Percentiles rank a stretch among this genome's conserved stretches.
These are phyloP conservation scores for Lichtheimia ramosa DNA, from an alignment of 371 early-diverging fungal genomes.

Conservation along the genomic window DNA sequence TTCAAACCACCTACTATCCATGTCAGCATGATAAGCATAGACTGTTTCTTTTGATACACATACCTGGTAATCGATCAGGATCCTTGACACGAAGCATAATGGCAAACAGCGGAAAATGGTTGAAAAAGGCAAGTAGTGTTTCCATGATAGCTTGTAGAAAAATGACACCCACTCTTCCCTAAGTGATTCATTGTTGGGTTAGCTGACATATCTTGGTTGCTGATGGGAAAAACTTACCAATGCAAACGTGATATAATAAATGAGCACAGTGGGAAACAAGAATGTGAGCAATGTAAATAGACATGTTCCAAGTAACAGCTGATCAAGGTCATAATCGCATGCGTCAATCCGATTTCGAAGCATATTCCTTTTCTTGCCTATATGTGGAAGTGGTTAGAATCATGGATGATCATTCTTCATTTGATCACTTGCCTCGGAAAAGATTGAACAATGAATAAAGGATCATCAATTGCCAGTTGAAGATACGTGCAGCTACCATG, in stretches of 20 bases:
- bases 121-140: conserved; percentile 81
- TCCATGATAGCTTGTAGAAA: conserved; percentile 80
- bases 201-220: background rate
- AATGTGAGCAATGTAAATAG: conserved; percentile 91
- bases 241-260: conserved; percentile 91
- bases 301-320: conserved; percentile 92
- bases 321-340: conserved; percentile 94
- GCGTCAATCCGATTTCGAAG: conserved; percentile 92
- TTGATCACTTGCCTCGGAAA: conserved; percentile 72
- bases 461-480: conserved; percentile 86
- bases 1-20: conserved; percentile 42
- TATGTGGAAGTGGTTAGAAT: background rate
- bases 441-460: conserved; percentile 86
- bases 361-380: conserved; percentile 85
- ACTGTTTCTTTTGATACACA: background rate
- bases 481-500: conserved; percentile 87
- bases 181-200: background rate
- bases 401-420: background rate
- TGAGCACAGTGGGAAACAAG: conserved; percentile 92
- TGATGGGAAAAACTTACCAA: conserved; percentile 51
- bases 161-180: conserved; percentile 80
- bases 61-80: conserved; percentile 85
- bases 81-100: conserved; percentile 87
- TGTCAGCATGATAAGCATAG: background rate
- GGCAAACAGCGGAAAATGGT: conserved; percentile 94